Base-by-base conservation (phyloP, 1,284 basidiomycete species). In the Hemileia vastatrix region DNA sequence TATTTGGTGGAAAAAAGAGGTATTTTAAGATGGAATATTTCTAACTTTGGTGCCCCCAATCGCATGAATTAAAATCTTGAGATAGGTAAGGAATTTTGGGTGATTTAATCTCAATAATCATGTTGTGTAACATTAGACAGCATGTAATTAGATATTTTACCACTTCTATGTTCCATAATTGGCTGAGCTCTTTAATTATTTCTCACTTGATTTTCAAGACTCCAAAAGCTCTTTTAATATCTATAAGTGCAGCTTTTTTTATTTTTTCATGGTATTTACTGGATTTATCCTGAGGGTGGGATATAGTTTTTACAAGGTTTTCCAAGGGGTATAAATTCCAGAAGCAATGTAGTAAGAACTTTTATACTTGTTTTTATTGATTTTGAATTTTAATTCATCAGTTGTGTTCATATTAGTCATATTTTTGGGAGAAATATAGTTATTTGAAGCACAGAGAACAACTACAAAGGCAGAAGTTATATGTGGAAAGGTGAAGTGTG, bases 181-280 rank as follows among this genome's bases (percentile, higher is more conserved):
- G 13, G 21, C 13, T 4, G 4, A 19, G 53, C 23, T 6, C 13
- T 3, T 13, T 54, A 19, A 23, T 8, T 18, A 54, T 54, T 11
- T 5, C 33, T 24, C 36, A 40, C 4, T 19, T 4, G 36, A 15
- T 18, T 31, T 56, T 18, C n/a, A 56, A 23, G n/a, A 56, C 33
- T 36, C 40, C 54, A 56, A 56, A 56, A 3, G 43, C 54, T 24
- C n/a, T 2, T 27, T 56, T 24, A 45, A 56, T 56, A n/a, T 56
- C 43, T 45, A 44, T 56, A 21, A 15, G 9, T 6, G 24, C 9
- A 21, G 18, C 43, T 45, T 56, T 24, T 56, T 56, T 8, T 52
- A 5, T 32, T 52, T 52, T 21, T 6, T 11, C 23, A 32, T 6
- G 31, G 21, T 23, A 31, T 9, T 13, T 8, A 6, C 6, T 13